Percentiles rank a stretch among this genome's conserved stretches.
Evolutionary conservation across 2,329 filamentous ascomycete genomes (phyloP).

Genomic region (Pseudohalonectria lignicola): DNA sequence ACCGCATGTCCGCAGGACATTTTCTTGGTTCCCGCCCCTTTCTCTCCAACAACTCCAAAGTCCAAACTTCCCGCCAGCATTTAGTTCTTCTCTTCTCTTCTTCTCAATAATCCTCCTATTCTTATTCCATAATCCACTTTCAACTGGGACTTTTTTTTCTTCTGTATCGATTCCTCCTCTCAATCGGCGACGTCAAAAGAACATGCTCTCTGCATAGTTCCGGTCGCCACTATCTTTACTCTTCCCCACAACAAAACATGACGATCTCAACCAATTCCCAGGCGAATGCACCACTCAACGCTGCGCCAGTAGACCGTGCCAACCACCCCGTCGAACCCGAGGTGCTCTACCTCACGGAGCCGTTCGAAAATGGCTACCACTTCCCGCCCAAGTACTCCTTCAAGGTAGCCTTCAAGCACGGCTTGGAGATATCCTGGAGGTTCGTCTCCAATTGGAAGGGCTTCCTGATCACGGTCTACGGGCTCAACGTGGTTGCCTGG

Average conservation of each 20-base stretch:
- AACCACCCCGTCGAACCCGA: slow-evolving; percentile 6
- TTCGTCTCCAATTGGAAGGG: slow-evolving; percentile 68
- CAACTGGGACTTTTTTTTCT: too few species aligned
- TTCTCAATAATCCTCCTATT: too few species aligned
- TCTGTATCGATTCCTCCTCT: too few species aligned
- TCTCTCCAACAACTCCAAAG: too few species aligned
- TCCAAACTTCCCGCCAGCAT: too few species aligned
- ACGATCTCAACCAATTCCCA: background rate
- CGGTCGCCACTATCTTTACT: too few species aligned
- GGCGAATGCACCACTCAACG: background rate
- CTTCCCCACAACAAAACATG: background rate
- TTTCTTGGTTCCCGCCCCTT: too few species aligned
- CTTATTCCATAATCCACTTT: too few species aligned
- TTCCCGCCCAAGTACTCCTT: slow-evolving; percentile 52
- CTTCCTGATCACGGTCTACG: slow-evolving; percentile 68
- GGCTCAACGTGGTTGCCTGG: slow-evolving; percentile 77
- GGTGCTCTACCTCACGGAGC: slow-evolving; percentile 16
- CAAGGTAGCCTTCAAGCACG: slow-evolving; percentile 46
- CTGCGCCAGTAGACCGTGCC: slow-evolving; percentile 1
- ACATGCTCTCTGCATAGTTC: too few species aligned
- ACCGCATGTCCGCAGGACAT: too few species aligned
- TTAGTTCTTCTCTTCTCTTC: too few species aligned
- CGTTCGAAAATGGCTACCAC: slow-evolving; percentile 54
- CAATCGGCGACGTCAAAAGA: too few species aligned
- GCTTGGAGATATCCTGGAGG: slow-evolving; percentile 52